Percentiles rank a stretch among this genome's conserved stretches.
Conservation (phyloP, 257 asterid genomes). For the Thymus mandschuricus region DNA sequence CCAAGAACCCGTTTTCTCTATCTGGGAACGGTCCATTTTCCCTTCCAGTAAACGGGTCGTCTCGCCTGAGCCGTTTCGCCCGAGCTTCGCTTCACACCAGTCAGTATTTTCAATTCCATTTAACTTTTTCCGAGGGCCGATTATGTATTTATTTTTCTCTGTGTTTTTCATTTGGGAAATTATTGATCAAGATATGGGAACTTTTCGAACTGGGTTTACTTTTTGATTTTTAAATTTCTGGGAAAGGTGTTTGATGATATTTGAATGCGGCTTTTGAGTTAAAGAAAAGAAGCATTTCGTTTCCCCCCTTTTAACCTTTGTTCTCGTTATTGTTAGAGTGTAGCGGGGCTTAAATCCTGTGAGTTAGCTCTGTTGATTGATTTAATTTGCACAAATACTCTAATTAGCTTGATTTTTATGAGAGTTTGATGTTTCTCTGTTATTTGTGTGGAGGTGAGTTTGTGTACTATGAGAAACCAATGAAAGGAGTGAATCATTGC, state of each 20-base stretch:
- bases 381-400: not conserved
- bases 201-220: not conserved
- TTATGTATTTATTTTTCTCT: not conserved
- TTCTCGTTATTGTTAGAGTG: not conserved
- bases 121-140: not conserved
- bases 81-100: slow-evolving; percentile 63
- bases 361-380: not conserved
- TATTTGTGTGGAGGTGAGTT: not conserved
- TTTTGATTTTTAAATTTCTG: not conserved
- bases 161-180: not conserved
- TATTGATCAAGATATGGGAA: no score
- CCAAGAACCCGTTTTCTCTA: slow-evolving; percentile 40
- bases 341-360: not conserved
- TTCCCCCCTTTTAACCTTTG: not conserved
- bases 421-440: not conserved
- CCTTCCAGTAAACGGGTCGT: slow-evolving; percentile 39
- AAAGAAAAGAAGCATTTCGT: not conserved
- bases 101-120: slow-evolving; percentile 35
- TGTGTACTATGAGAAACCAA: not conserved
- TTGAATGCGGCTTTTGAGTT: slow-evolving; percentile 24
- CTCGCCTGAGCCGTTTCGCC: slow-evolving; percentile 39
- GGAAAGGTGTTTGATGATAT: not conserved
- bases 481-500: not conserved
- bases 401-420: not conserved
- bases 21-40: slow-evolving; percentile 31